Conservation (phyloP, 1,284 basidiomycete species). For the Heimioporus retisporus region DNA sequence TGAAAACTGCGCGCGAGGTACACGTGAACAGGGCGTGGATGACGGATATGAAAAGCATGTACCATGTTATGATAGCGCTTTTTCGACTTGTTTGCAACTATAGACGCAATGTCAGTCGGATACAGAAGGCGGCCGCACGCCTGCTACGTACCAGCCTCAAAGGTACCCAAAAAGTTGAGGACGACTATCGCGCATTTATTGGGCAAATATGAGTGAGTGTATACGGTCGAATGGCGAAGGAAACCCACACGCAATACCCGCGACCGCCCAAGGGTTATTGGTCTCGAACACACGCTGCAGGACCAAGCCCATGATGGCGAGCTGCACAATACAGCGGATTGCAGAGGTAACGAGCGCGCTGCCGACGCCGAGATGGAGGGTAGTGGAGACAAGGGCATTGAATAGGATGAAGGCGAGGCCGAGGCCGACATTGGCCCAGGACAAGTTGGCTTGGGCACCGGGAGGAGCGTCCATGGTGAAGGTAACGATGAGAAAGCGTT, state of each 20-base stretch:
- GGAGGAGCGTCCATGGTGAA: constrained; percentile 35
- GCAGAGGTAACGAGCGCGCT: constrained; percentile 76
- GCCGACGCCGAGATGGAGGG: constrained; percentile 77
- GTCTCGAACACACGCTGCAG: constrained; percentile 82
- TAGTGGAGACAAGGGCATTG: constrained; percentile 69
- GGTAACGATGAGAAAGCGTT: not conserved
- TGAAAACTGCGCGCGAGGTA: constrained; percentile 62
- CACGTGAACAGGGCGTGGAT: constrained; percentile 6
- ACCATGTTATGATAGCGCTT: constrained; percentile 83
- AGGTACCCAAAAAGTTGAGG: constrained; percentile 78
- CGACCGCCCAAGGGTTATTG: constrained; percentile 79
- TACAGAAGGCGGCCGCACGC: not conserved
- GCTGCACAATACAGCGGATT: constrained; percentile 79
- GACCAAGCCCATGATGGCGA: constrained; percentile 76
- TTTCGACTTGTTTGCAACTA: constrained; percentile 78
- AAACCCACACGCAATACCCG: constrained; percentile 72
- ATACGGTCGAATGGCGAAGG: not conserved
- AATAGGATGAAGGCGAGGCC: constrained; percentile 80
- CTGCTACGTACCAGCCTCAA: constrained; percentile 65
- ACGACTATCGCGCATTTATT: constrained; percentile 53
- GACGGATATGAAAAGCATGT: constrained; percentile 46
- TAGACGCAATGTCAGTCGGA: constrained; percentile 6
- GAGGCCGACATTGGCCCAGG: constrained; percentile 79
- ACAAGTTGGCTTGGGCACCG: constrained; percentile 46
- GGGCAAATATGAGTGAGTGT: not conserved